phyloP scores from a whole-genome alignment of 2,329 filamentous ascomycete species.

The Fusarium haematococcum region DNA sequence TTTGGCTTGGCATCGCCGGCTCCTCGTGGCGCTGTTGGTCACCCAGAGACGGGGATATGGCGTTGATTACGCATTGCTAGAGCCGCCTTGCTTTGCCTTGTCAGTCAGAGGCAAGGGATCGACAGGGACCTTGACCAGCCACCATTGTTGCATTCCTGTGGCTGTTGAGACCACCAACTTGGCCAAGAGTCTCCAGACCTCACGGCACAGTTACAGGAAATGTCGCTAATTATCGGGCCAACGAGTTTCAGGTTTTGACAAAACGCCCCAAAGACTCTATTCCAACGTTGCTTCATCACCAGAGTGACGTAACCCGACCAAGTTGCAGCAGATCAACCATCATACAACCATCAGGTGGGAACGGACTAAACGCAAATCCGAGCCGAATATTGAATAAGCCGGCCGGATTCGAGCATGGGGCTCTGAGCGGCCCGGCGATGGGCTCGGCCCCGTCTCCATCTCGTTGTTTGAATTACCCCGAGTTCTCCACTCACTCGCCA shows the following conservation, averaged over 20 bases:
- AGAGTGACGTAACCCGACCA: conserved; percentile 1
- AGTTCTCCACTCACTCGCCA: neutral
- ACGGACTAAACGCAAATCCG: conserved; percentile 3
- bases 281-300: neutral
- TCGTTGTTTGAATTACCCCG: neutral
- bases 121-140: conserved; percentile 5
- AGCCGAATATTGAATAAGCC: conserved; percentile 2
- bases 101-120: neutral
- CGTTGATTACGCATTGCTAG: conserved; percentile 1
- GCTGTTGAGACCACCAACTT: neutral
- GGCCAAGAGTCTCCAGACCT: neutral
- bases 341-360: neutral
- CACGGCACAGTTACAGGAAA: neutral
- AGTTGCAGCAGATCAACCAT: neutral
- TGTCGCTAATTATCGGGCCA: neutral
- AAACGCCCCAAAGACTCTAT: neutral
- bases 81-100: neutral
- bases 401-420: neutral
- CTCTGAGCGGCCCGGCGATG: neutral
- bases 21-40: neutral
- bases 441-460: neutral
- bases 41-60: neutral
- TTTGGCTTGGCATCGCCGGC: conserved; percentile 23
- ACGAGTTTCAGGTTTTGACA: neutral
- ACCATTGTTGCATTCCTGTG: neutral